These are phyloP conservation scores for Platanthera guangdongensis DNA, from an alignment of 106 monocot genomes.

Conservation along the genomic window DNA sequence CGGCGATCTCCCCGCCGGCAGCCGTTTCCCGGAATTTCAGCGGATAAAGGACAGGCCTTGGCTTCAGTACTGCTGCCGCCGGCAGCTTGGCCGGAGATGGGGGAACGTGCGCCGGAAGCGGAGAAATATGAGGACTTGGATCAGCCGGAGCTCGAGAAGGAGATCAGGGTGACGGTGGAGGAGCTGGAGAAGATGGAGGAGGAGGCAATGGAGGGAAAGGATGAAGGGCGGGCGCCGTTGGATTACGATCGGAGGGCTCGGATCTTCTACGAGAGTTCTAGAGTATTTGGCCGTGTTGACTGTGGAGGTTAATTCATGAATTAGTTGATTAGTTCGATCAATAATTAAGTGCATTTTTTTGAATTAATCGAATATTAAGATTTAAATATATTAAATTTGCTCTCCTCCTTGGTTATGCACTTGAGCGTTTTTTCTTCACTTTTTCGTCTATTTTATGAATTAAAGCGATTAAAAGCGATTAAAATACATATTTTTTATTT, in stretches of 20 bases:
- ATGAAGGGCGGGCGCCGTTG: slow-evolving; percentile 35
- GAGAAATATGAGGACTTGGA: slow-evolving; percentile 10
- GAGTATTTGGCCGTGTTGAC: slow-evolving; percentile 15
- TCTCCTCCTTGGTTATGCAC: too few relatives aligned
- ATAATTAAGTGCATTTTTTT: neutral
- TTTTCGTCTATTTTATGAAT: too few relatives aligned
- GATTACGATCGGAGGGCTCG: slow-evolving; percentile 57
- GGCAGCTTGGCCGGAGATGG: neutral
- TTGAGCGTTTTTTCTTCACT: too few relatives aligned
- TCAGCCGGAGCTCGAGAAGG: slow-evolving; percentile 23
- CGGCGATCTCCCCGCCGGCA: neutral
- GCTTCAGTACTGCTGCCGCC: neutral
- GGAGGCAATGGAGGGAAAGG: slow-evolving; percentile 31
- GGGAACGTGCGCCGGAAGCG: neutral
- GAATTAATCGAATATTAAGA: too few relatives aligned
- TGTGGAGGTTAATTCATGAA: neutral
- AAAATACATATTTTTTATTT: too few relatives aligned
- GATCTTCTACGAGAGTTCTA: slow-evolving; percentile 48
- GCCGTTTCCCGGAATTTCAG: neutral
- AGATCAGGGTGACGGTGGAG: slow-evolving; percentile 15
- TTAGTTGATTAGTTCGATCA: neutral
- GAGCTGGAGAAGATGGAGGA: slow-evolving; percentile 39
- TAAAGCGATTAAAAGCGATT: too few relatives aligned
- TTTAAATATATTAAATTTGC: too few relatives aligned
- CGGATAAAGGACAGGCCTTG: neutral